These are phyloP conservation scores for Suillus subalutaceus DNA, from an alignment of 768 basidiomycete genomes.

Conservation along the genomic window DNA sequence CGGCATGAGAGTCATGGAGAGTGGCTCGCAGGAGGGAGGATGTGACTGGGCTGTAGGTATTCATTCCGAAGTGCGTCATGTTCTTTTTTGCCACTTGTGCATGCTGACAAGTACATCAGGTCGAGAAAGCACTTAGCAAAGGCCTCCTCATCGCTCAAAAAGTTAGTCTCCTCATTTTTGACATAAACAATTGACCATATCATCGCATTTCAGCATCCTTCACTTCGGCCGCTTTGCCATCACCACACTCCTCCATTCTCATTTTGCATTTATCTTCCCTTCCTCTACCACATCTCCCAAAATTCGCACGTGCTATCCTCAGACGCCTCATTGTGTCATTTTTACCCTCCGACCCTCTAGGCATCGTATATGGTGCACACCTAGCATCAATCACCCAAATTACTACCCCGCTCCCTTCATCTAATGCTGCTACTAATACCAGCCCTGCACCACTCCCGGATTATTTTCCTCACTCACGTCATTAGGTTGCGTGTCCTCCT, in stretches of 20 bases:
- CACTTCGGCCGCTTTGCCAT: slow-evolving; percentile 60
- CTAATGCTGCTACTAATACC: background rate
- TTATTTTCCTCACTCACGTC: slow-evolving; percentile 55
- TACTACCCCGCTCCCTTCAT: slow-evolving; percentile 28
- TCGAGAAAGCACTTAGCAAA: slow-evolving; percentile 5
- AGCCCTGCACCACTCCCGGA: slow-evolving; percentile 22
- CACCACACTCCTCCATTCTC: slow-evolving; percentile 63
- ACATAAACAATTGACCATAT: slow-evolving; percentile 12
- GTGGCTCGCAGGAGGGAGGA: background rate
- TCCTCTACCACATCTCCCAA: slow-evolving; percentile 28
- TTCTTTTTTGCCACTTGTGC: slow-evolving; percentile 11
- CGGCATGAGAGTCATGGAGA: slow-evolving; percentile 43
- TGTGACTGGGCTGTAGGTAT: slow-evolving; percentile 4
- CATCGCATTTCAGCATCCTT: slow-evolving; percentile 52
- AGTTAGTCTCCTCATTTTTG: slow-evolving; percentile 31
- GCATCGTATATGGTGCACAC: slow-evolving; percentile 56
- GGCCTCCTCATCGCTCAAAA: slow-evolving; percentile 15
- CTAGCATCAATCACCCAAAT: slow-evolving; percentile 55
- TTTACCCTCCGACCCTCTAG: slow-evolving; percentile 48
- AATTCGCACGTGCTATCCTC: slow-evolving; percentile 56
- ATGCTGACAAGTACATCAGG: background rate
- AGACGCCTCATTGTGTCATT: slow-evolving; percentile 6
- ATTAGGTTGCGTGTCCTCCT: slow-evolving; percentile 56
- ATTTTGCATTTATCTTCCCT: slow-evolving; percentile 35
- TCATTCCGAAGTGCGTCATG: background rate